phyloP scores from a whole-genome alignment of 192 early-diverging fungal species.

The Geosiphon pyriformis region DNA sequence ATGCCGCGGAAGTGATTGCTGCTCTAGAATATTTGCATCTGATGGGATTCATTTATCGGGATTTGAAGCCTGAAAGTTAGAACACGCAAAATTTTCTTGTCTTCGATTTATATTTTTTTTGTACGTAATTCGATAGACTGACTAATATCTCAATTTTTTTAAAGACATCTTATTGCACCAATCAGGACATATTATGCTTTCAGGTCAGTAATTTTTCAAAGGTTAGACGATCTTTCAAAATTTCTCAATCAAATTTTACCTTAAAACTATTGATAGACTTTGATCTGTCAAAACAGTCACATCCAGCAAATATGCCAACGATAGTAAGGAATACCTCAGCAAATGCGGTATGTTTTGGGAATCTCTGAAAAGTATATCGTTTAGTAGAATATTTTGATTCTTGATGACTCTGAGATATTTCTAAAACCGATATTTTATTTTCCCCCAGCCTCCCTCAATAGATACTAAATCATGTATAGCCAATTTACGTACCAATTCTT shows the following conservation, averaged over 20 bases:
- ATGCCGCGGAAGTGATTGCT: conserved; percentile 93
- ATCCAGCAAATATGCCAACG: conserved; percentile 68
- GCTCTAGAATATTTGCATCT: conserved; percentile 96
- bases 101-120: conserved; percentile 16
- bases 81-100: conserved; percentile 14
- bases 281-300: conserved; percentile 94
- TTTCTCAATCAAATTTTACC: background rate
- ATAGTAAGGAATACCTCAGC: conserved; percentile 56
- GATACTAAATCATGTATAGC: conserved; percentile 88
- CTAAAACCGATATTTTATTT: conserved; percentile 12
- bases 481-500: conserved; percentile 88
- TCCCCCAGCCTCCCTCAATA: conserved; percentile 58
- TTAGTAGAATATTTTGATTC: too few species aligned
- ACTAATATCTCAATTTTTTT: conserved; percentile 22
- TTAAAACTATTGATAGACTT: conserved; percentile 59
- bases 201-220: conserved; percentile 1
- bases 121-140: conserved; percentile 26
- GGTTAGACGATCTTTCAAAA: background rate
- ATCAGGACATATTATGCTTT: conserved; percentile 95
- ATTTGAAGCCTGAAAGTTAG: conserved; percentile 96
- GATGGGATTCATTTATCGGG: conserved; percentile 95
- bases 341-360: conserved; percentile 41
- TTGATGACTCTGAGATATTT: too few species aligned
- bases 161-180: conserved; percentile 85
- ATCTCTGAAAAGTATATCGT: background rate